phyloP scores from a whole-genome alignment of 805 yeast genomes.

The Vanderwaltozyma tropicalis region DNA sequence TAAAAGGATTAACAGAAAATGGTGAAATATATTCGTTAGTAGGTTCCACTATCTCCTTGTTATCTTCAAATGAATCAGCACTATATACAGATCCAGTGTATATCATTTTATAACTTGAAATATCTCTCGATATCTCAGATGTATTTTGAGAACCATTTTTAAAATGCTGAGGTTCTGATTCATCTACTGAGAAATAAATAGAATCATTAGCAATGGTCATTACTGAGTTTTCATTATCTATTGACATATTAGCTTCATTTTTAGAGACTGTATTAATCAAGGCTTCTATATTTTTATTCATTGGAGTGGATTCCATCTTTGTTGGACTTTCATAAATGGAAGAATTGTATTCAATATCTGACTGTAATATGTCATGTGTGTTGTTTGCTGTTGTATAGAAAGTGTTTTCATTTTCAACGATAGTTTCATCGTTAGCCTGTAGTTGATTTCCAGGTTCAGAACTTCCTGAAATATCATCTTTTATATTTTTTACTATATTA shows the following conservation, averaged over 20 bases:
- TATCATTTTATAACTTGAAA: constrained; percentile 10
- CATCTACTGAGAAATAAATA: background rate
- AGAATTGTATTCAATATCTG: too few species aligned
- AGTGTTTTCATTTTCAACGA: background rate
- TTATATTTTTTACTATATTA: background rate
- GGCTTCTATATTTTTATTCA: too few species aligned
- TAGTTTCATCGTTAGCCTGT: background rate
- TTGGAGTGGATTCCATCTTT: too few species aligned
- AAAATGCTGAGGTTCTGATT: background rate
- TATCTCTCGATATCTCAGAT: background rate
- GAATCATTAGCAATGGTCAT: background rate
- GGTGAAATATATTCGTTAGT: constrained; percentile 15
- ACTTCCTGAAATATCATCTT: background rate
- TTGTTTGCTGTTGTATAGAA: too few species aligned
- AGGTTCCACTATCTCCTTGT: constrained; percentile 3
- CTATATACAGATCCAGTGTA: constrained; percentile 18
- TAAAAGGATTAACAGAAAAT: constrained; percentile 13
- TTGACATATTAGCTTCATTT: too few species aligned
- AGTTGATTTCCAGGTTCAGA: background rate
- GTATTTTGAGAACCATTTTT: background rate
- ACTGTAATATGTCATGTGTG: too few species aligned
- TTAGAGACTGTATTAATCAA: too few species aligned
- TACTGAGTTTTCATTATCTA: background rate
- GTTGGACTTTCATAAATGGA: too few species aligned
- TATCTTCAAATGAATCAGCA: constrained; percentile 15